A percentile compares a stretch with the other conserved stretches of the same genome.
Evolutionary conservation across 495 filamentous ascomycete genomes (phyloP).

Genomic region (Aspergillus conjunctus): DNA sequence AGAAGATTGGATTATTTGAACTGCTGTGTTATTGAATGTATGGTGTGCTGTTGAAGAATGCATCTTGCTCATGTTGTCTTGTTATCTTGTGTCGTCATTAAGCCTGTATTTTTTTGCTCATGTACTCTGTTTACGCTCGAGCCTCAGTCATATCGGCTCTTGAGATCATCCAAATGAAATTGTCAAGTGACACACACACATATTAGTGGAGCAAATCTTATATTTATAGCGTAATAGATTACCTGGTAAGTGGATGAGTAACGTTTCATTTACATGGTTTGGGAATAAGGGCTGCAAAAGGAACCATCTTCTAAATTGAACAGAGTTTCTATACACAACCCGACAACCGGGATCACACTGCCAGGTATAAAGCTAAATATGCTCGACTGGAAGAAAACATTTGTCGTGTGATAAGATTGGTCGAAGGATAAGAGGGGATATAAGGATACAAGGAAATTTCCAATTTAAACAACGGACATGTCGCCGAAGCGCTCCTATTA

Average conservation of each 20-base stretch:
- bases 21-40: too few relatives aligned
- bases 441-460: slow-evolving; percentile 29
- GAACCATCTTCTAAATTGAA: slow-evolving; percentile 39
- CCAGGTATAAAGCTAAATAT: slow-evolving; percentile 33
- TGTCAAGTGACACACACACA: too few relatives aligned
- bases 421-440: slow-evolving; percentile 35
- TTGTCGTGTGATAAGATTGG: slow-evolving; percentile 41
- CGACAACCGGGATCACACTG: slow-evolving; percentile 34
- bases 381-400: slow-evolving; percentile 39
- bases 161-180: too few relatives aligned
- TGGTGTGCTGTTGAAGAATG: too few relatives aligned
- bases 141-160: too few relatives aligned
- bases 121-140: too few relatives aligned
- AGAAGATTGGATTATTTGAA: too few relatives aligned
- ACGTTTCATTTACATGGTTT: slow-evolving; percentile 3
- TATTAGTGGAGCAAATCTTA: background rate
- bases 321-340: slow-evolving; percentile 53
- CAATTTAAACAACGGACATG: slow-evolving; percentile 80
- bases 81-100: too few relatives aligned
- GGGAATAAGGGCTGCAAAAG: background rate
- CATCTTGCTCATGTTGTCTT: too few relatives aligned
- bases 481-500: slow-evolving; percentile 96
- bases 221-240: background rate
- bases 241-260: background rate
- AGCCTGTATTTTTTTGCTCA: too few relatives aligned